Conservation (phyloP, 257 asterid species). For the Marsdenia floribunda region DNA sequence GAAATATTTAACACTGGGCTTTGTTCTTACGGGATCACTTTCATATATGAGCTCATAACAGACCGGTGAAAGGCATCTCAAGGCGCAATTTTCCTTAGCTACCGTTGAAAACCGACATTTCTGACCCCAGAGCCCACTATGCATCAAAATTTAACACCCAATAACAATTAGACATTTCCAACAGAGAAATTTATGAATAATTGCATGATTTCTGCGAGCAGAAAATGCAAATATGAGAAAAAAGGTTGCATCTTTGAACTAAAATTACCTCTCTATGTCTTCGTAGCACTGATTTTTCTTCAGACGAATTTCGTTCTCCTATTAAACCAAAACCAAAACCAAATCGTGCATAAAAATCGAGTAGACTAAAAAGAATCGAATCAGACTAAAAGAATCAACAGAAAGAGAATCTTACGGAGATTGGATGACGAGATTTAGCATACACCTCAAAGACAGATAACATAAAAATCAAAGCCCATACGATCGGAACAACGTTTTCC, state of each 20-base stretch:
- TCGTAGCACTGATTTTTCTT: constrained; percentile 74
- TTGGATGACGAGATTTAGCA: constrained; percentile 70
- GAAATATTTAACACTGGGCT: neutral
- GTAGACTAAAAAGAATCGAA: neutral
- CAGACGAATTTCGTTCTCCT: constrained; percentile 66
- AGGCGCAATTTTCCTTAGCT: constrained; percentile 84
- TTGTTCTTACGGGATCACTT: constrained; percentile 80
- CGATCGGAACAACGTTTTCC: neutral
- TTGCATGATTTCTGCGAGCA: neutral
- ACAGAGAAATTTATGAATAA: neutral
- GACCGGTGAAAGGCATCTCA: constrained; percentile 71
- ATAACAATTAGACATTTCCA: neutral
- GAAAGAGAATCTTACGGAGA: constrained; percentile 44
- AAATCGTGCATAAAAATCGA: neutral
- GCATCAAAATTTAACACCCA: neutral
- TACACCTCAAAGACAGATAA: constrained; percentile 32
- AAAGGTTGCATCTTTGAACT: neutral
- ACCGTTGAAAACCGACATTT: constrained; percentile 58
- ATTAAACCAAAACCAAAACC: neutral
- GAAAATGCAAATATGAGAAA: constrained; percentile 4
- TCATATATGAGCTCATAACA: constrained; percentile 76
- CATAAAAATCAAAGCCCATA: constrained; percentile 24
- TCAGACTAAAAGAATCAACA: neutral
- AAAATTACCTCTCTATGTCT: constrained; percentile 71
- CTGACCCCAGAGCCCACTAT: constrained; percentile 87